Evolutionary conservation across 768 basidiomycete species (phyloP), one percentile per base, ranked within the genome.

Genomic region (Rubroboletus pulcherrimus): DNA sequence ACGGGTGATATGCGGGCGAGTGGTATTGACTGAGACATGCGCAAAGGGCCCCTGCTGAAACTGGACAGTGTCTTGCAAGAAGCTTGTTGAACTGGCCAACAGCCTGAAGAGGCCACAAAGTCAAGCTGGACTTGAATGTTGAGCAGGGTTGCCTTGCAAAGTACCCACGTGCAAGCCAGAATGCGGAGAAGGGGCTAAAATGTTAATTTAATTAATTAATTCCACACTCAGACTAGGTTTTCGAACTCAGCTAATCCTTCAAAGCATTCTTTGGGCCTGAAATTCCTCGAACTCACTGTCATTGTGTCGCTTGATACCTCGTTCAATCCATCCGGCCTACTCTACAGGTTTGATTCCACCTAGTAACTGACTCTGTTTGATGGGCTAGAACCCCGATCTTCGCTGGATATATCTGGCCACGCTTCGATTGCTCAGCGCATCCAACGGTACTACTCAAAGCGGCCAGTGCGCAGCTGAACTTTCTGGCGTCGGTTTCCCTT

Each of bases 11-110:
- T 9, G 30, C 58, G 60, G n/a, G 58, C 38, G 29, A 71, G 63
- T 5, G 71, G 71, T 38, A 71, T 71, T 55, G 71, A 49, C 57
- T 60, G 67, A 53, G 71, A 67, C 70, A 71, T 71, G 44, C 38
- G 47, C 44, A 17, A 31, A 26, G 15, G n/a, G 29, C 17, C 45
- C 33, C 19, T 26, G 30, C 35, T 38, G 17, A 21, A 33, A 19
- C 3, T 10, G n/a, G 40, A 10, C 6, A 31, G 33, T 4, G 35
- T 9, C 15, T 35, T 29, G 41, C 15, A 21, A 26, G 14, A 34
- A 42, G 47, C 7, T 31, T 30, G 26, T 26, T 26, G 5, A 11
- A n/a, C 31, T 30, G 11, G n/a, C 29, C 12, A 5, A 33, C 11
- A 46, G 12, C 12, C 42, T n/a, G 43, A 17, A 44, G 24, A 44